Evolutionary conservation across 768 basidiomycete genomes (phyloP).

Genomic region (Mrakia frigida): DNA sequence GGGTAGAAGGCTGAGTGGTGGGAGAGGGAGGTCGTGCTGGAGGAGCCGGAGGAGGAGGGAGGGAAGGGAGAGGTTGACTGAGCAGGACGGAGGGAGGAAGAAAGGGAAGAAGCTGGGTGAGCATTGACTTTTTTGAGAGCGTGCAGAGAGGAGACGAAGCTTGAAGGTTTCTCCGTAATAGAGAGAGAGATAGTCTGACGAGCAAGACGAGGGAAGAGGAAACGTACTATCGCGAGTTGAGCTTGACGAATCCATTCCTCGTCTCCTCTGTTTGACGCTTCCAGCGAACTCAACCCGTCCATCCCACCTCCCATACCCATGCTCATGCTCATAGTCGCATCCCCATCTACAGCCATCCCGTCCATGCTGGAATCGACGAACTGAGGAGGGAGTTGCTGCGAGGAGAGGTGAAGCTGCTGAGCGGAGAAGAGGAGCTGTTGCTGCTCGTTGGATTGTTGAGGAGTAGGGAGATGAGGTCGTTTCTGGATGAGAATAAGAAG

Average conservation of each 20-base stretch:
- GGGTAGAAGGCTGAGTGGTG: conserved; percentile 2
- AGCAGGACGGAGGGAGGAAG: background rate
- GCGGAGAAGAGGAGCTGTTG: conserved; percentile 4
- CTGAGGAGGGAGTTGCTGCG: background rate
- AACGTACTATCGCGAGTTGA: background rate
- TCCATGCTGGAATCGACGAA: background rate
- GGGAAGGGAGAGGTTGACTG: background rate
- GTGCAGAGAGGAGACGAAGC: too few relatives aligned
- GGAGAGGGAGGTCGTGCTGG: background rate
- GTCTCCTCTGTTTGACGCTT: background rate
- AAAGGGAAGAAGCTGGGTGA: background rate
- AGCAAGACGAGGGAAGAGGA: background rate
- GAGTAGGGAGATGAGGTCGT: conserved; percentile 16
- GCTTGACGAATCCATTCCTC: background rate
- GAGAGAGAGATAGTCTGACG: background rate
- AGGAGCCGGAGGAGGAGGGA: too few relatives aligned
- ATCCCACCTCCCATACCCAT: background rate
- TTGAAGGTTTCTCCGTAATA: background rate
- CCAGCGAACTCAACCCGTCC: conserved; percentile 7
- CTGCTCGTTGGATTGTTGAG: background rate
- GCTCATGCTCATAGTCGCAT: background rate
- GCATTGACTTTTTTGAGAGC: background rate
- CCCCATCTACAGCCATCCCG: background rate
- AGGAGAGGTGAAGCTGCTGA: conserved; percentile 10
- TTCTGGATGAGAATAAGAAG: background rate